Evolutionary conservation across 176 grass and related monocot species (phyloP), one percentile per base, ranked within the genome.

Genomic region (Ensete glaucum): DNA sequence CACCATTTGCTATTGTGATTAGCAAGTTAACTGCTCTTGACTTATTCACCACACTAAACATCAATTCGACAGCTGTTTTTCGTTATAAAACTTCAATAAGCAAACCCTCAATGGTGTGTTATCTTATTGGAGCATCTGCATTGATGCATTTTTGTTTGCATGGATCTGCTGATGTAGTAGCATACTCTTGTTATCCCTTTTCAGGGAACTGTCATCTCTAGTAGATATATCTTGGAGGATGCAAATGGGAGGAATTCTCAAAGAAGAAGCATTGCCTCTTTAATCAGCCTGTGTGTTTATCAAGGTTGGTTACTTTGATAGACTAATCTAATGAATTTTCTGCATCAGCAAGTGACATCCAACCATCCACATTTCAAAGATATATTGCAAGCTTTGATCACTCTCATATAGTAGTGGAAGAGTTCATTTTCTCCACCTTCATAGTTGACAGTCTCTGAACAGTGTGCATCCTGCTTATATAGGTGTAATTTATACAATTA

Each of bases 161-260:
- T 51, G 9, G 21, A 52, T 9, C 9, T 19, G 21, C 9, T 84
- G 1, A 54, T n/a, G 22, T 77, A 26, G 59, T 77, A 26, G 59
- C 75, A 13, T 53, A 59, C 80, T 51, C 80, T 9, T 80, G 50
- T 58, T 73, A 71, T 22, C 27, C 19, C 70, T 73, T 73, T 91
- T 43, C 78, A 93, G 90, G 75, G 94, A 98, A 77, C 48, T 98
- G 25, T 80, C 92, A 67, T 83, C 80, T 9, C 86, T 93, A 19
- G 90, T 98, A 15, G 90, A 98, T 79, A 60, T 77, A 72, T 93
- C 90, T 9, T 98, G 90, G 88, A 80, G 79, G 83, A 93, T 98
- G 95, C 84, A 93, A 59, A 91, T 91, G 67, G 86, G 90, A 21
- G 88, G 84, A 20, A 52, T 85, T 51, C 80, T 93, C 79, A 93